Evolutionary conservation across 176 grass and related monocot species (phyloP).

Genomic region (Tillandsia leiboldiana): DNA sequence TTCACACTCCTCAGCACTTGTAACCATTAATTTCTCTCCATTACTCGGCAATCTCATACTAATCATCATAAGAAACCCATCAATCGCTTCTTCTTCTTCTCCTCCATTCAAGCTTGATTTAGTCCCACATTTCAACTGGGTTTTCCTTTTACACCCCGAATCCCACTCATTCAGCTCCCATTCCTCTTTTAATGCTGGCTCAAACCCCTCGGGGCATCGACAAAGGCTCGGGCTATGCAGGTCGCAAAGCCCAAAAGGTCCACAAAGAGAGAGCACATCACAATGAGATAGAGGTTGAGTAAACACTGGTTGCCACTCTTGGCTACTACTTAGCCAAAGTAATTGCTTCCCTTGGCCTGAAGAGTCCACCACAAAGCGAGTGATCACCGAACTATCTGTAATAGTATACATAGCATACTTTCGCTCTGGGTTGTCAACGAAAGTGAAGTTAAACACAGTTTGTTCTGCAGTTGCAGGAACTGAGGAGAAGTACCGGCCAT

Average conservation of each 20-base stretch:
- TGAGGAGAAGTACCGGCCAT: slow-evolving; percentile 19
- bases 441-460: slow-evolving; percentile 22
- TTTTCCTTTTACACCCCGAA: slow-evolving; percentile 30
- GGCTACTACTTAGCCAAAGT: slow-evolving; percentile 24
- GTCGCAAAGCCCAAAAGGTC: slow-evolving; percentile 40
- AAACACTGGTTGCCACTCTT: slow-evolving; percentile 41
- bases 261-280: slow-evolving; percentile 38
- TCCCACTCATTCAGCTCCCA: slow-evolving; percentile 26
- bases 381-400: background rate
- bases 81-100: background rate
- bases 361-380: slow-evolving; percentile 23
- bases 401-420: slow-evolving; percentile 19
- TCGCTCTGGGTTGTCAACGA: slow-evolving; percentile 16
- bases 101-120: background rate
- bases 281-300: slow-evolving; percentile 31
- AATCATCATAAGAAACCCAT: slow-evolving; percentile 34
- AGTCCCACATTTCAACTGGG: slow-evolving; percentile 14
- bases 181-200: slow-evolving; percentile 2
- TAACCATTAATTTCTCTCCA: background rate
- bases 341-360: slow-evolving; percentile 27
- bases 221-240: slow-evolving; percentile 21
- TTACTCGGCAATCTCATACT: slow-evolving; percentile 30
- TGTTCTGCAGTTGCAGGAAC: slow-evolving; percentile 14
- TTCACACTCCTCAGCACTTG: slow-evolving; percentile 16
- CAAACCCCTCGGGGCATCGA: slow-evolving; percentile 9